Conservation (phyloP, 2,329 filamentous ascomycete species). For the Trichoderma sp. region DNA sequence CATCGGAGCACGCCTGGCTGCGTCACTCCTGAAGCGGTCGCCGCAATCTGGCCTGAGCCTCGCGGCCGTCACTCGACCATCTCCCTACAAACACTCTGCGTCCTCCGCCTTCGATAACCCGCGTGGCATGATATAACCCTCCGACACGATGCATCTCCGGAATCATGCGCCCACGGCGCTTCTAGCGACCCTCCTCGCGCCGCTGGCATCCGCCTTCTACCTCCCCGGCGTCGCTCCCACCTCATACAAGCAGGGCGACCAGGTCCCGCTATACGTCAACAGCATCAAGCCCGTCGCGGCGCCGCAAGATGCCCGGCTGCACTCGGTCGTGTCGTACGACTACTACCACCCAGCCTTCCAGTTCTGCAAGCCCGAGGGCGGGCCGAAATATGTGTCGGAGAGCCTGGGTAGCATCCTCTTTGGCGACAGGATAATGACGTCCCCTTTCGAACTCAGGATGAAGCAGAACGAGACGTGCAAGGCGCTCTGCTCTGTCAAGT, state of each 20-base stretch:
- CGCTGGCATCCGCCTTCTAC: constrained; percentile 76
- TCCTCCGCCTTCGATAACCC: background rate
- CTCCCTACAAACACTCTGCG: constrained; percentile 10
- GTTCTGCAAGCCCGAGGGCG: constrained; percentile 80
- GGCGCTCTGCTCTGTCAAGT: constrained; percentile 68
- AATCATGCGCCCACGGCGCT: constrained; percentile 54
- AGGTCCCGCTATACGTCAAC: constrained; percentile 89
- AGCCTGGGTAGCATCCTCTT: constrained; percentile 90
- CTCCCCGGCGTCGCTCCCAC: constrained; percentile 94
- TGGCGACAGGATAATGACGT: constrained; percentile 96
- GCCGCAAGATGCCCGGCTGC: constrained; percentile 74
- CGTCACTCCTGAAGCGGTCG: constrained; percentile 1
- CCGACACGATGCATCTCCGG: constrained; percentile 48
- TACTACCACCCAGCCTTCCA: constrained; percentile 89
- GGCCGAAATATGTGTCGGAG: constrained; percentile 79
- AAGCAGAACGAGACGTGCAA: constrained; percentile 85
- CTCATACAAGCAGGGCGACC: constrained; percentile 79
- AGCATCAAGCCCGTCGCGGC: constrained; percentile 84
- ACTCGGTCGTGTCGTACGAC: constrained; percentile 93
- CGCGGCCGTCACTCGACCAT: background rate
- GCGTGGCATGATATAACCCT: constrained; percentile 37
- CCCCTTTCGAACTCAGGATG: constrained; percentile 89
- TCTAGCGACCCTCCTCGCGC: constrained; percentile 52
- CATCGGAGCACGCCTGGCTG: constrained; percentile 27
- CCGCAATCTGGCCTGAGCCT: constrained; percentile 1